Evolutionary conservation across 2,329 filamentous ascomycete genomes (phyloP), one percentile per base, ranked within the genome.

Genomic region (Monosporascus sp.): DNA sequence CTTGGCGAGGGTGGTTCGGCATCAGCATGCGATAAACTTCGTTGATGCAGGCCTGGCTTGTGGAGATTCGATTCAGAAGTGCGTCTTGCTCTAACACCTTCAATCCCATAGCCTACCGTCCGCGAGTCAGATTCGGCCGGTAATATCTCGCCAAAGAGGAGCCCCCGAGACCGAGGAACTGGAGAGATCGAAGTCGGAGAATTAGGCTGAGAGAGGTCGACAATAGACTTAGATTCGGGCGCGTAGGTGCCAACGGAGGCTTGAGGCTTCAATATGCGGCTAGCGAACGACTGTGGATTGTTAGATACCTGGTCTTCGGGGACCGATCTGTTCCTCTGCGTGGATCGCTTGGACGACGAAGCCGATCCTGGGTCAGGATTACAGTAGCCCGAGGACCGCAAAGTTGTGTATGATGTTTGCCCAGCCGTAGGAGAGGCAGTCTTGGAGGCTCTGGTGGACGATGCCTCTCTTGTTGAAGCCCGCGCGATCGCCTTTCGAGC

Each of bases 131-230:
- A 76, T 60, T 82, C 77, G 38, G 82, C 76, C n/a, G 82, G 78
- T 28, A 84, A 72, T 60, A 92, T 80, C 69, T 92, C 89, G 38
- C 89, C 89, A 72, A 93, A 93, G 20, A 92, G 72, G 37, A 89
- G 80, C 56, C 78, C 78, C 51, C 77, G 60, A 50, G 62, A 61
- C 57, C 68, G 66, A 60, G 66, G 72, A 64, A 59, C 49, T 9
- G 63, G 58, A n/a, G 65, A 58, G 26, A 60, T 44, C 7, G 63
- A 55, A 55, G 55, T 57, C 26, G 65, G 62, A 48, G 70, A 62
- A 22, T 55, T 51, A 46, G 58, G 59, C 26, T 70, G 71, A 28
- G 72, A 68, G 35, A 76, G 68, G 55, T 72, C 73, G 44, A 68
- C 72, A 65, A 72, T 71, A 18, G 77, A 75, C 56, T 74, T 78